Conservation (phyloP, 129 eudicot species). For the Ambrosia artemisiifolia region DNA sequence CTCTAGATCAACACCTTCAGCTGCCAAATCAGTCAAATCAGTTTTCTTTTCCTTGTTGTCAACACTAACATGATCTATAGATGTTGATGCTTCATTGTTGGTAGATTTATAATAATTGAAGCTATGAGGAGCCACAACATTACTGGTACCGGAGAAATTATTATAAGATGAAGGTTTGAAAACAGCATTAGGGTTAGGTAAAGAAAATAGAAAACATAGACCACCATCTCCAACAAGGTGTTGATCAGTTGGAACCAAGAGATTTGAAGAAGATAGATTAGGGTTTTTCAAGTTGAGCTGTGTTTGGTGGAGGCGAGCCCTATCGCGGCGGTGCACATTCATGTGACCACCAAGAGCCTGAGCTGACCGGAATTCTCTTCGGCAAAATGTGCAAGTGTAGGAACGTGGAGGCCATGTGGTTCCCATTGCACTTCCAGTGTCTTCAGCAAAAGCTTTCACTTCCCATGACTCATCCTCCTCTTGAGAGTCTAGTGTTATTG, state of each 20-base stretch:
- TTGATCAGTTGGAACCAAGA: slow-evolving; percentile 23
- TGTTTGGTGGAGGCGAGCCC: slow-evolving; percentile 33
- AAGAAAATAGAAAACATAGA: slow-evolving; percentile 31
- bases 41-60: slow-evolving; percentile 6
- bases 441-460: slow-evolving; percentile 31
- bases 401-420: slow-evolving; percentile 34
- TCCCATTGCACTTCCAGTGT: slow-evolving; percentile 29
- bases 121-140: slow-evolving; percentile 9
- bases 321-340: slow-evolving; percentile 41
- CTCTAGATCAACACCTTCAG: slow-evolving; percentile 39
- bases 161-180: slow-evolving; percentile 20
- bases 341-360: slow-evolving; percentile 40
- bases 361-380: slow-evolving; percentile 34
- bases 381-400: slow-evolving; percentile 32
- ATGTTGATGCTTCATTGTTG: slow-evolving; percentile 19
- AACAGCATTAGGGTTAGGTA: slow-evolving; percentile 31
- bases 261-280: slow-evolving; percentile 11
- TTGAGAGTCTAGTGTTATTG: neutral
- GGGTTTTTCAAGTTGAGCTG: slow-evolving; percentile 18
- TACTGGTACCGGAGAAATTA: slow-evolving; percentile 8
- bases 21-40: slow-evolving; percentile 18
- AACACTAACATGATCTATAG: neutral
- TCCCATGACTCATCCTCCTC: slow-evolving; percentile 36
- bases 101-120: slow-evolving; percentile 15
- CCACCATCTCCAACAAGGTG: slow-evolving; percentile 27